Base-by-base conservation (phyloP, 108 stramenopile species). In the Pseudonitzschia pungens region DNA sequence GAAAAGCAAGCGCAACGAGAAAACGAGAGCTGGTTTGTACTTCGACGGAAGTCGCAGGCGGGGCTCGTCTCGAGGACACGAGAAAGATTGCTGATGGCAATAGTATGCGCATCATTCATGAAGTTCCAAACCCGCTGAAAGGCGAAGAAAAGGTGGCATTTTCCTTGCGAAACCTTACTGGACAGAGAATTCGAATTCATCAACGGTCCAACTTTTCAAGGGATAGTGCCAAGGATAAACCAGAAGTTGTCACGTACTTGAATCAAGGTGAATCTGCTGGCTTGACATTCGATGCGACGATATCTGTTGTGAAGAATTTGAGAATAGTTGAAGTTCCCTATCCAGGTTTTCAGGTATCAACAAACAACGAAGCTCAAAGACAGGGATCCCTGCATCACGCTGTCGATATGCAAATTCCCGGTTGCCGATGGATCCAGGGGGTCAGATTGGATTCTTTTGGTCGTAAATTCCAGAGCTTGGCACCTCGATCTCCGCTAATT, bases 371-470 rank as follows among this genome's bases (percentile, higher is more conserved):
- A 26, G 24, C 26, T 15, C 57, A 58, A 14, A 16, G n/a, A 51
- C 65, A 77, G 52, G 76, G 65, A 22, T 72, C 73, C 7, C 32
- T 70, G 41, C 68, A 74, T 55, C 96, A 97, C 69, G 67, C 85
- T 16, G 69, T 98, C 21, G 95, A 95, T 57, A 72, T 97, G 10
- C 97, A 98, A 69, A 67, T 97, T 18, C 87, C 92, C 15, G 97
- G 96, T 27, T 97, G 95, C 72, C 76, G 79, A 33, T 98, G 97
- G 97, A 57, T 95, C 24, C 87, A 81, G 5, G 82, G 79, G 21
- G 76, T 98, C 0, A 85, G 80, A 5, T 87, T 96, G 3, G 96
- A 98, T 70, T 79, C 81, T 36, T 86, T 92, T n/a, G 96, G 97
- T 14, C 77, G 88, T 31, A 79, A 83, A 20, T 97, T 96, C 52